phyloP scores from a whole-genome alignment of 179 eudicot genomes.

The Drosera spatulata region DNA sequence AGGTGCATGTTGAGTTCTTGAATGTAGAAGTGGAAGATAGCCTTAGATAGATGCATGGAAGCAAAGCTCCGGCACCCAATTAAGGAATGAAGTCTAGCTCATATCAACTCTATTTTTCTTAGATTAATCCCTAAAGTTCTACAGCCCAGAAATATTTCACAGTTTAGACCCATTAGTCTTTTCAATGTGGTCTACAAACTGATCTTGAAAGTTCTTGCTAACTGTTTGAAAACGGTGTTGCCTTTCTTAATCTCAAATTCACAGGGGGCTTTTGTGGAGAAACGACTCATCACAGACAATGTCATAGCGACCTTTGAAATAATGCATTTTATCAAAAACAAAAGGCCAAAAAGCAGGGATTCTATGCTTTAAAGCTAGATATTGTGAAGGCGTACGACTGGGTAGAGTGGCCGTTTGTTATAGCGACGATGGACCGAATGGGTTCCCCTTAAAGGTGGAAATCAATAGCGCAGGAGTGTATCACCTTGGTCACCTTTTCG shows the following conservation, averaged over 20 bases:
- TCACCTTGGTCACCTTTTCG: not conserved
- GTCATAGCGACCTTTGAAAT: no score
- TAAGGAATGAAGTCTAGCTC: not conserved
- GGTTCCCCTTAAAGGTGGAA: not conserved
- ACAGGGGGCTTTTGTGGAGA: no score
- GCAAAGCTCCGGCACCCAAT: not conserved
- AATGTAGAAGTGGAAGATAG: not conserved
- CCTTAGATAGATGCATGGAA: not conserved
- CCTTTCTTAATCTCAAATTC: no score
- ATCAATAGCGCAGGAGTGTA: not conserved
- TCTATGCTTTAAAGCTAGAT: no score
- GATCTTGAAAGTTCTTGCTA: no score
- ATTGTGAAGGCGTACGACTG: no score
- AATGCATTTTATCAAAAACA: no score
- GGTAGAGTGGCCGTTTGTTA: no score
- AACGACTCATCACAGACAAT: no score
- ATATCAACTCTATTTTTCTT: no score
- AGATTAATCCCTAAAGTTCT: not conserved
- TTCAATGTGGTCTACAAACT: not conserved
- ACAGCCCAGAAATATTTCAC: not conserved
- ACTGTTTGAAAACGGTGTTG: no score
- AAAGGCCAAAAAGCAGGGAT: not conserved
- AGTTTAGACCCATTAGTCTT: not conserved
- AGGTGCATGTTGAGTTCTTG: not conserved
- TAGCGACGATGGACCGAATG: not conserved